phyloP scores from a whole-genome alignment of 345 rosid genomes.

The Sonneratia caseolaris region DNA sequence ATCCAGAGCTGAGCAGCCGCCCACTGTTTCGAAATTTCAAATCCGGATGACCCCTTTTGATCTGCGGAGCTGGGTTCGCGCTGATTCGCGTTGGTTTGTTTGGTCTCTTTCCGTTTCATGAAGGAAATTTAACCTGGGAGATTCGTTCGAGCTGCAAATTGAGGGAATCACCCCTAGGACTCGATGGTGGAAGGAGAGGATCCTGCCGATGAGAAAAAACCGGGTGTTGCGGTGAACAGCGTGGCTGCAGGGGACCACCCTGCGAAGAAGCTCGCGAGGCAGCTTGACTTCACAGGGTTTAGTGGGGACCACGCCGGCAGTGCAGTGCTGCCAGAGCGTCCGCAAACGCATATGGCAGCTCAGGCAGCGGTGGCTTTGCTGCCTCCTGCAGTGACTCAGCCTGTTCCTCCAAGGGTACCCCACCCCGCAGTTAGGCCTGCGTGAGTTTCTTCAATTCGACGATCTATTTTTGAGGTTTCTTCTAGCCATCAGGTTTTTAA shows the following conservation, averaged over 20 bases:
- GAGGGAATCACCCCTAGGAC: conserved; percentile 11
- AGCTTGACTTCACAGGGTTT: conserved; percentile 78
- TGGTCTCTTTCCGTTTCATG: background rate
- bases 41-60: background rate
- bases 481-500: background rate
- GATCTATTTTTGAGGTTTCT: background rate
- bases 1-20: conserved; percentile 6
- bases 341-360: conserved; percentile 22
- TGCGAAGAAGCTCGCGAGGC: conserved; percentile 72
- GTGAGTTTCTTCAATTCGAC: conserved; percentile 31
- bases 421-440: conserved; percentile 39
- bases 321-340: conserved; percentile 44
- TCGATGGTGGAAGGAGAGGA: conserved; percentile 68
- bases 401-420: conserved; percentile 20
- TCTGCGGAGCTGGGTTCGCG: background rate
- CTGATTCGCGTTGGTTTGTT: conserved; percentile 10
- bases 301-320: conserved; percentile 22
- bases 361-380: conserved; percentile 13
- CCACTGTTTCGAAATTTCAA: conserved; percentile 3
- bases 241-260: conserved; percentile 23
- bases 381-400: conserved; percentile 16
- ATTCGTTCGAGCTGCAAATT: background rate
- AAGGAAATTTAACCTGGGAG: background rate
- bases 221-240: conserved; percentile 22
- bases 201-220: conserved; percentile 48